phyloP scores from a whole-genome alignment of 495 filamentous ascomycete species.

The Aspergillus ostianus region DNA sequence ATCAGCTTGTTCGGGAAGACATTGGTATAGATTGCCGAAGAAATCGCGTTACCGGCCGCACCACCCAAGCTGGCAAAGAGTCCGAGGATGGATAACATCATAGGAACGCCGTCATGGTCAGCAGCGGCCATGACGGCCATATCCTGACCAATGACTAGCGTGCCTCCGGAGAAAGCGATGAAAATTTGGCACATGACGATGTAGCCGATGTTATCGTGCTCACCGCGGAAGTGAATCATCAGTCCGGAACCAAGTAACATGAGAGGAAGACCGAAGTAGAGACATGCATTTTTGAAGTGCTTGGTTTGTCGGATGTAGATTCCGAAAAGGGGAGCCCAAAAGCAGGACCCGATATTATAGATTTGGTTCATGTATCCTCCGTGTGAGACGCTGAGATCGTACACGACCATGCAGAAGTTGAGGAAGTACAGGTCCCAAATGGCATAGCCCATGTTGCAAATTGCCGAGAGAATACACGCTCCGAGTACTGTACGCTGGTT shows the following conservation, averaged over 20 bases:
- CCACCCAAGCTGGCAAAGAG: conserved; percentile 69
- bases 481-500: conserved; percentile 63
- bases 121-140: conserved; percentile 73
- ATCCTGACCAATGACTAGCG: conserved; percentile 64
- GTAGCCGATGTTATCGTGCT: conserved; percentile 59
- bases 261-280: conserved; percentile 62
- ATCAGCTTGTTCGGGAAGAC: conserved; percentile 57
- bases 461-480: conserved; percentile 54
- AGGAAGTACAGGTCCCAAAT: conserved; percentile 67
- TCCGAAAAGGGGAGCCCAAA: conserved; percentile 58
- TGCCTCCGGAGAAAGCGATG: conserved; percentile 68
- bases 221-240: conserved; percentile 68
- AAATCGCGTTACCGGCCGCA: conserved; percentile 63
- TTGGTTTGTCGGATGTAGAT: conserved; percentile 53
- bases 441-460: conserved; percentile 62
- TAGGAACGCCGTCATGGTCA: conserved; percentile 61
- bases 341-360: conserved; percentile 68
- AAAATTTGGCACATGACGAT: conserved; percentile 78
- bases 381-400: conserved; percentile 52
- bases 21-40: conserved; percentile 68
- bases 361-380: conserved; percentile 65
- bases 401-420: conserved; percentile 72
- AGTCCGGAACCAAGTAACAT: conserved; percentile 62
- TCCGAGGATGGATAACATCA: conserved; percentile 64
- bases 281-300: conserved; percentile 55